A percentile compares a stretch with the other conserved stretches of the same genome.
These are phyloP conservation scores for Eremothecium sinecaudum DNA, from an alignment of 1,139 yeast species.

Conservation along the genomic window DNA sequence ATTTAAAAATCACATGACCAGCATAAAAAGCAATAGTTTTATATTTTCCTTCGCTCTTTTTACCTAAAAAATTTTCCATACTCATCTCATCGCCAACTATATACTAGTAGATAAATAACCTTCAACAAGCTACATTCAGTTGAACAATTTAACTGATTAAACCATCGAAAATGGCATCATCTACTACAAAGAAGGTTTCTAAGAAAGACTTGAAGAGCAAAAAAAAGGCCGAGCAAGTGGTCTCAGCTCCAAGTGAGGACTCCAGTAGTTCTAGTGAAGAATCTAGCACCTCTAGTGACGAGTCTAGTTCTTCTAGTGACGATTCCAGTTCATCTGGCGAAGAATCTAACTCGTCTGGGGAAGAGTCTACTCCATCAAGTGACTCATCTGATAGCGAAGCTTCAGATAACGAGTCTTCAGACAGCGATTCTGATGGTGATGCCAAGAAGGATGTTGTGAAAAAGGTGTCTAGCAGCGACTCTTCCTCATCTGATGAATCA, in stretches of 20 bases:
- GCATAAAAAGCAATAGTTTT: neutral
- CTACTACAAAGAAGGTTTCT: conserved; percentile 24
- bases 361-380: conserved; percentile 17
- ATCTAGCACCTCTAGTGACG: conserved; percentile 7
- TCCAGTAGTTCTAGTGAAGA: conserved; percentile 11
- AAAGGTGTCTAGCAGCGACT: conserved; percentile 10
- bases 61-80: conserved; percentile 16
- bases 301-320: conserved; percentile 14
- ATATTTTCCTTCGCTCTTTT: conserved; percentile 4
- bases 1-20: neutral
- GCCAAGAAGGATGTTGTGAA: conserved; percentile 16
- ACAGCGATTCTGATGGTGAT: conserved; percentile 19
- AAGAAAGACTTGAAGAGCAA: conserved; percentile 21
- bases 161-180: conserved; percentile 10
- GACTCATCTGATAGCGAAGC: conserved; percentile 17
- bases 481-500: conserved; percentile 22
- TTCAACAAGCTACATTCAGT: neutral
- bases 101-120: neutral
- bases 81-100: conserved; percentile 19
- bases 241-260: conserved; percentile 14
- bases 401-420: conserved; percentile 25
- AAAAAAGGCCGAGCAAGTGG: conserved; percentile 12
- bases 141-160: neutral
- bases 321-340: conserved; percentile 14
- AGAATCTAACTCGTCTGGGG: conserved; percentile 11